Evolutionary conservation across 345 rosid species (phyloP).

Genomic region (Euphorbia pulcherrima): DNA sequence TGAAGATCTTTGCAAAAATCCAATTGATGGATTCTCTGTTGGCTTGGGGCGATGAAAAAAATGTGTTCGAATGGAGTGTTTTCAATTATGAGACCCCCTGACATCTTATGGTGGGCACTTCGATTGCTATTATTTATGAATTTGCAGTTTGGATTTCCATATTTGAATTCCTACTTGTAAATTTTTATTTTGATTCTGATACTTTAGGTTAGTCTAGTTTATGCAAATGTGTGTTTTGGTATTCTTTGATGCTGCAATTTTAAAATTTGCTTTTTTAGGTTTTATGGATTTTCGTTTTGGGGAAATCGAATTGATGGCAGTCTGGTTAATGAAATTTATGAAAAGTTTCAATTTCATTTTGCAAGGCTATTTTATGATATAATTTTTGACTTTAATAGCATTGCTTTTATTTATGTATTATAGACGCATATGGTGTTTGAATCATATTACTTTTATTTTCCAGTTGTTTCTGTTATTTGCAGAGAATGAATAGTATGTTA

Average conservation of each 20-base stretch:
- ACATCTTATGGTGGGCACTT: conserved; percentile 64
- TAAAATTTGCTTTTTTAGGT: background rate
- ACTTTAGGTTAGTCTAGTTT: background rate
- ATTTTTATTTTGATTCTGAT: background rate
- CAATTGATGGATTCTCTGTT: conserved; percentile 93
- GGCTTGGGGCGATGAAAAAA: conserved; percentile 72
- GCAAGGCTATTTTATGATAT: background rate
- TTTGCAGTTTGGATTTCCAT: background rate
- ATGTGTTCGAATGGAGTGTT: conserved; percentile 81
- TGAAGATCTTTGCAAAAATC: conserved; percentile 83
- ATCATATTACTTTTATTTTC: background rate
- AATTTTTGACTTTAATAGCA: background rate
- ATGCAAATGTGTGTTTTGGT: background rate
- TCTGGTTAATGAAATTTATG: background rate
- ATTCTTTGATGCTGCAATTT: too few species aligned
- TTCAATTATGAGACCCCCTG: conserved; percentile 86
- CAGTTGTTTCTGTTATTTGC: background rate
- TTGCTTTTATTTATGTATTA: background rate
- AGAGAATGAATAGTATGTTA: background rate
- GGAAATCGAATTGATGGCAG: background rate
- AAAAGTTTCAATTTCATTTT: background rate
- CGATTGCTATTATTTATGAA: background rate
- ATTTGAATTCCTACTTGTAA: background rate
- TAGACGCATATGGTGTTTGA: background rate
- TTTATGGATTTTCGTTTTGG: conserved; percentile 8